Evolutionary conservation across 345 rosid genomes (phyloP), one percentile per base, ranked within the genome.

Genomic region (Stellera chamaejasme): DNA sequence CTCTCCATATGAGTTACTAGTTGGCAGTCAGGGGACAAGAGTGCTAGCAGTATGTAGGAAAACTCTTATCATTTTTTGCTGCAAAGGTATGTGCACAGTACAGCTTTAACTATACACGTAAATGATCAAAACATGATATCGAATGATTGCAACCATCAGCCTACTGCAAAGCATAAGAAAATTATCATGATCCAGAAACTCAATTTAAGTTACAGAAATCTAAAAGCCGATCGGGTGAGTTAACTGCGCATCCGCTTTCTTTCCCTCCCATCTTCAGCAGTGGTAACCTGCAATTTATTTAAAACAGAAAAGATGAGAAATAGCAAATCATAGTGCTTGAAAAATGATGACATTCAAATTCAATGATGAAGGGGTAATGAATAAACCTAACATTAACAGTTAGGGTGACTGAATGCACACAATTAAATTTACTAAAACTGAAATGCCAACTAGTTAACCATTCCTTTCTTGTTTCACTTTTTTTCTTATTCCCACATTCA

Each of bases 181-280:
- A 71, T 72, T 63, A 48, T 69, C 75, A 71, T 47, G 45, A 56
- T 52, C 51, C 63, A 13, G 60, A 52, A 67, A 54, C 65, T 61
- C 66, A 60, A 63, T 49, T 55, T 48, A 66, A 27, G 71, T 68
- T 75, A 79, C 70, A 73, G 48, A 65, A 65, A 68, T 69, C 72
- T 60, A 50, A 58, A 70, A 58, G 50, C 77, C 51, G 48, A 64
- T 74, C 71, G 65, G 65, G 72, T 48, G 52, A 61, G 69, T 74
- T 73, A 93, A 70, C 79, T 80, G 78, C 83, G 77, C 78, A 82
- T 55, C 64, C 78, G 64, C 69, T 82, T 89, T 68, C 85, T 82
- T 57, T 77, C 89, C 75, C 79, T 82, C 66, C 84, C 82, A 70
- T 80, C 91, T 65, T 88, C 89, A n/a, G 66, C 89, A n/a, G 66